Base-by-base conservation (phyloP, 2,329 filamentous ascomycete species). In the Sporothrix humicola region DNA sequence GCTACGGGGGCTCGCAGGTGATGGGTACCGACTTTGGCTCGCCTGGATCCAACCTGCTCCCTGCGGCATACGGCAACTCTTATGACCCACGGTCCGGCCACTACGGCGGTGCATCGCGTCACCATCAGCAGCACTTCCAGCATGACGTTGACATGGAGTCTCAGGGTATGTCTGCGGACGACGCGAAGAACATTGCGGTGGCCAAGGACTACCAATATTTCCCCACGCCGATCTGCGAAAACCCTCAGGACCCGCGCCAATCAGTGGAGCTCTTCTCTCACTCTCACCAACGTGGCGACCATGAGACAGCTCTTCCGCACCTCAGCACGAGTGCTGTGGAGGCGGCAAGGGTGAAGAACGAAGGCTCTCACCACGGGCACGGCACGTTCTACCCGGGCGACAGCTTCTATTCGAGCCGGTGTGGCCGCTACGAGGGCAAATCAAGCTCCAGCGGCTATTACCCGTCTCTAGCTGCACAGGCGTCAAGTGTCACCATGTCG, bases 131-230 rank as follows among this genome's bases (percentile, higher is more conserved):
- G 1, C 54, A 74, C 12, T 20, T 50, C 1, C 84, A 46, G 70
- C 84, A 87, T 70, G 85, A 88, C 5, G 81, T 89, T 56, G 83
- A 83, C 0, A 80, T 84, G 69, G 87, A 89, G 66, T 81, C 85
- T 5, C 69, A 58, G 1, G 83, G 87, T 72, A 85, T 90, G 50
- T 82, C 86, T 8, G 75, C 84, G 1, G 86, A 88, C 20, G 86
- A 89, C 12, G 83, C 84, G 23, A 88, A 88, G 78, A 79, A 82
- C 1, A 84, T 88, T 58, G 81, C 84, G 0, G 83, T 80, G 13
- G 79, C 83, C 15, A 88, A 87, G 75, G 84, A 83, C 0, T 89
- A 89, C 74, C 85, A 87, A 73, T 89, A 89, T 76, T 89, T 86
- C 75, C 85, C 86, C 0, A 81, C 82, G 0, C 77, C 85, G 2